Conservation (phyloP, 2,329 filamentous ascomycete species). For the Colletotrichum spinosum region DNA sequence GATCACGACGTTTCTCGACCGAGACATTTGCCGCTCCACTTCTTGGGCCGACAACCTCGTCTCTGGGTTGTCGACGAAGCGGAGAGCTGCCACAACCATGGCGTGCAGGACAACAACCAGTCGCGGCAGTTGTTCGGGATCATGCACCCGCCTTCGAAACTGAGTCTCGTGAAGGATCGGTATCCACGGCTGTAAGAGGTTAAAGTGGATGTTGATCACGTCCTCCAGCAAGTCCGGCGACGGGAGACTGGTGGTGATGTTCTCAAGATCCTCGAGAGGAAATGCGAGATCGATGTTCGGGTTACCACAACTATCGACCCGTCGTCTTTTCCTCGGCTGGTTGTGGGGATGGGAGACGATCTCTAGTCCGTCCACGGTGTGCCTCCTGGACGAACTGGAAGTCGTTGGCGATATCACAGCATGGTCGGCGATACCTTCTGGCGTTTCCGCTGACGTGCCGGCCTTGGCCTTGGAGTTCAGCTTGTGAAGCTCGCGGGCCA, state of each 20-base stretch:
- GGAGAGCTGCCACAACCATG: conserved; percentile 45
- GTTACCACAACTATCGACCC: conserved; percentile 42
- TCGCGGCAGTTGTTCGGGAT: conserved; percentile 41
- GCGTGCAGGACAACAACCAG: conserved; percentile 50
- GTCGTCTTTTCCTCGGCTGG: conserved; percentile 37
- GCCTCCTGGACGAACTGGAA: conserved; percentile 23
- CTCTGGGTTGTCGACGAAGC: conserved; percentile 43
- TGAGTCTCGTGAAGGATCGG: conserved; percentile 49
- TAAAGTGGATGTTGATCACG: conserved; percentile 47
- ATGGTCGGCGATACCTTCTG: conserved; percentile 12
- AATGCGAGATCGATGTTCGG: conserved; percentile 39
- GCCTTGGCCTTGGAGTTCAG: conserved; percentile 24
- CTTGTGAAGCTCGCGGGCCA: conserved; percentile 40
- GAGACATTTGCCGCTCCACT: conserved; percentile 32
- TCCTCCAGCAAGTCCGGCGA: conserved; percentile 37
- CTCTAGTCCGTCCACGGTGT: conserved; percentile 15
- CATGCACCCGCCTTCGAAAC: conserved; percentile 44
- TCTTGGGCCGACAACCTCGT: conserved; percentile 38
- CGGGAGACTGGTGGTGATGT: conserved; percentile 42
- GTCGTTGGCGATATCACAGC: conserved; percentile 23
- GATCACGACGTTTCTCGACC: conserved; percentile 42
- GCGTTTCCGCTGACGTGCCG: conserved; percentile 8
- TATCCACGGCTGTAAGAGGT: conserved; percentile 54
- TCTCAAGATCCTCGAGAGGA: conserved; percentile 40
- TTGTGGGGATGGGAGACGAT: conserved; percentile 26